Conservation (phyloP, 2,329 filamentous ascomycete genomes). For the Hymenoscyphus scutula region DNA sequence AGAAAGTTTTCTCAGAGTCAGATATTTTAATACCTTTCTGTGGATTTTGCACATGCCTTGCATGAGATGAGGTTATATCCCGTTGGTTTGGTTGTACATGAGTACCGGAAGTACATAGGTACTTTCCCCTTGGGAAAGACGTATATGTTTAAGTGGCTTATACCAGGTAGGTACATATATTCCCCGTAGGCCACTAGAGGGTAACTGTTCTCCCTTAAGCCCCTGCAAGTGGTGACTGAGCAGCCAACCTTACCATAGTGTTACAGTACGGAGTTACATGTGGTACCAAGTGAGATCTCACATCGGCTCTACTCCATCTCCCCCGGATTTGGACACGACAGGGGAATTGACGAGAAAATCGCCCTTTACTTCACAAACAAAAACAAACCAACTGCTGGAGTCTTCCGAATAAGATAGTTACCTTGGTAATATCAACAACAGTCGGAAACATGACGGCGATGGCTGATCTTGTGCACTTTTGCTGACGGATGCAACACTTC, state of each 20-base stretch:
- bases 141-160: not conserved
- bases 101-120: not conserved
- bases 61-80: slow-evolving; percentile 2
- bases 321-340: not conserved
- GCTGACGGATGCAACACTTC: slow-evolving; percentile 8
- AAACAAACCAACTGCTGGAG: not conserved
- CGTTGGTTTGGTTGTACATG: slow-evolving; percentile 1
- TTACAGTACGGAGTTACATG: not conserved
- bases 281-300: slow-evolving; percentile 1
- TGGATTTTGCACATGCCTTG: not conserved
- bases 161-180: no score
- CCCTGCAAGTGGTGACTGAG: no score
- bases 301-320: not conserved
- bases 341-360: not conserved
- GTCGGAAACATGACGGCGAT: slow-evolving; percentile 19
- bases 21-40: not conserved
- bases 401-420: not conserved
- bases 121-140: not conserved
- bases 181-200: no score
- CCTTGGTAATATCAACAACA: slow-evolving; percentile 11
- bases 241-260: no score
- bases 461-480: slow-evolving; percentile 18
- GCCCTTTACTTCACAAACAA: not conserved
- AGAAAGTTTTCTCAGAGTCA: not conserved
- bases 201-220: no score